phyloP scores from a whole-genome alignment of 129 eudicot genomes.

The Arctium minus region DNA sequence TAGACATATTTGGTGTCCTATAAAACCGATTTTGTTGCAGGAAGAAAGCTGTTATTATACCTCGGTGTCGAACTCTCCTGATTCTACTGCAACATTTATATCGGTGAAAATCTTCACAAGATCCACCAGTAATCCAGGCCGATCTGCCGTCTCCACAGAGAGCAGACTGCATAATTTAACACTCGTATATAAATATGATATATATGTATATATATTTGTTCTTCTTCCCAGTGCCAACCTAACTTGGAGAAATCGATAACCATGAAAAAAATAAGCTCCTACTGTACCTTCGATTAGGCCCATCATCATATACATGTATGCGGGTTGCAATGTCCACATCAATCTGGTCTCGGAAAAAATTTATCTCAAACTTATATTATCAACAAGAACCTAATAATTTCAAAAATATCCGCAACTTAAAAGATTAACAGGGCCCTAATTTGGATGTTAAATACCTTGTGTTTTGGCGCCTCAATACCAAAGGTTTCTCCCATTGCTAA shows the following conservation, averaged over 20 bases:
- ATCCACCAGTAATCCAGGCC: constrained; percentile 87
- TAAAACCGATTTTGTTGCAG: not conserved
- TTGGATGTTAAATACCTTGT: constrained; percentile 34
- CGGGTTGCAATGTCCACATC: constrained; percentile 86
- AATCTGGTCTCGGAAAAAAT: constrained; percentile 33
- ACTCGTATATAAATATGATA: not conserved
- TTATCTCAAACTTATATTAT: not conserved
- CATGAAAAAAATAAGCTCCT: not conserved
- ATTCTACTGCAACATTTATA: constrained; percentile 65
- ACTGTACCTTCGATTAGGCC: constrained; percentile 69
- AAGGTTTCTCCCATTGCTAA: constrained; percentile 96
- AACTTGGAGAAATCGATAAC: not conserved
- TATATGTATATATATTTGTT: not conserved
- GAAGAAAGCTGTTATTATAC: constrained; percentile 25
- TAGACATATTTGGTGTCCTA: not conserved
- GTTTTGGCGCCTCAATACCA: constrained; percentile 52
- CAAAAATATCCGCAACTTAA: not conserved
- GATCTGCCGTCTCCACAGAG: constrained; percentile 77
- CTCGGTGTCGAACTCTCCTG: constrained; percentile 96
- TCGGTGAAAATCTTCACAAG: constrained; percentile 75
- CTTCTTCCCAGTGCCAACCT: not conserved
- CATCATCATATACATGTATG: constrained; percentile 57
- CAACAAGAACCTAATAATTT: not conserved
- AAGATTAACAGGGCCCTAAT: not conserved
- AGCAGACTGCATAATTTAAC: constrained; percentile 54